Evolutionary conservation across 1,139 yeast genomes (phyloP), one percentile per base, ranked within the genome.

Genomic region (Debaryomycetaceae sp.): DNA sequence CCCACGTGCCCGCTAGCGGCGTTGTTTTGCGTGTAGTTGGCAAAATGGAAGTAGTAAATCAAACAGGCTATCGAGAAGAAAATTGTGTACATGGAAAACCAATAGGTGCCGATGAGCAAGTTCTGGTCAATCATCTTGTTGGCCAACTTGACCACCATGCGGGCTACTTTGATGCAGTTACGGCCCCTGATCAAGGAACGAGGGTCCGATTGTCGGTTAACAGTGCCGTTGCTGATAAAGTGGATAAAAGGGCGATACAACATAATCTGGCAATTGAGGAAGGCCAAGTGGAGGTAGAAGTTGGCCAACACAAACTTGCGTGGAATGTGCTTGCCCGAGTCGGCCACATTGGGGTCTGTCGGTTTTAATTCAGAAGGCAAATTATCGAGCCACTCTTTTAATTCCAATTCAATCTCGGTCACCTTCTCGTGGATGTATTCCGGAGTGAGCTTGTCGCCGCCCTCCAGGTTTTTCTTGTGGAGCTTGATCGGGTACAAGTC

Each of bases 31-130:
- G 55, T 52, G 43, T 63, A 61, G 42, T 65, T 64, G 4, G 72
- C 72, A 53, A 83, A 93, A 53, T 85, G 95, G 37, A 79, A 83
- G 50, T 85, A 88, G 48, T 83, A 88, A 7, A 85, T 78, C 45
- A 88, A 65, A 45, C 95, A 84, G 0, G 96, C 95, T 34, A 88
- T 88, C 3, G 95, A 80, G 51, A 85, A 88, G 53, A 88, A 88
- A n/a, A 88, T 82, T 0, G 96, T 85, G 53, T 88, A 88, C 55
- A 83, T 82, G 11, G 93, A 81, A 51, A 86, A 88, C 96, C 96
- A 86, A 53, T 88, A 88, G 2, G 95, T 84, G 1, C 96, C 96
- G 39, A 83, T 77, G 34, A 88, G 63, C 48, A 85, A 68, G 38
- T 82, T 71, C 39, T 78, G 78, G 40, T 76, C 75, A 39, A 83